Conservation (phyloP, 805 yeast genomes). For the Ogataea pini region DNA sequence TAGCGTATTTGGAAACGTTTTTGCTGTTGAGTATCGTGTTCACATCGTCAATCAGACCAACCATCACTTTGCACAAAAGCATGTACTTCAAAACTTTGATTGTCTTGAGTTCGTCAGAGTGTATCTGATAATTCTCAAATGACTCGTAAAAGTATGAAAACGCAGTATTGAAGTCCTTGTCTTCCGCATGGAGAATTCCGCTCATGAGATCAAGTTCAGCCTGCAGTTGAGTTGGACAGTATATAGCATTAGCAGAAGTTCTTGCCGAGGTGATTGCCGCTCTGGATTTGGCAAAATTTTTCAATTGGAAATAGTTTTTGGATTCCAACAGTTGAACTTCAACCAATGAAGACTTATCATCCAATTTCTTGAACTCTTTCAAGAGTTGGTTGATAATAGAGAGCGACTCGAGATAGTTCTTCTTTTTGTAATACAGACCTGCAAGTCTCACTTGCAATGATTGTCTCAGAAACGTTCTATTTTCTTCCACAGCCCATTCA, state of each 20-base stretch:
- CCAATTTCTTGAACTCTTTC: slow-evolving; percentile 86
- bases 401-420: slow-evolving; percentile 66
- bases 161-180: slow-evolving; percentile 94
- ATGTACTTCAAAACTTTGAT: slow-evolving; percentile 85
- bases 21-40: slow-evolving; percentile 76
- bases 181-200: slow-evolving; percentile 95
- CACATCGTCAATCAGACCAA: slow-evolving; percentile 82
- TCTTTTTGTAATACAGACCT: slow-evolving; percentile 66
- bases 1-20: slow-evolving; percentile 38
- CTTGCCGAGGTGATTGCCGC: slow-evolving; percentile 94
- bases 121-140: slow-evolving; percentile 79
- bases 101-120: slow-evolving; percentile 40
- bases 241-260: slow-evolving; percentile 95
- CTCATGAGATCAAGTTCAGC: slow-evolving; percentile 95
- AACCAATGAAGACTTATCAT: slow-evolving; percentile 91
- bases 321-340: slow-evolving; percentile 94
- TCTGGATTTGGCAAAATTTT: slow-evolving; percentile 87
- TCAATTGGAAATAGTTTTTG: slow-evolving; percentile 84
- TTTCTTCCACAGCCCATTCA: slow-evolving; percentile 82
- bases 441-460: slow-evolving; percentile 83
- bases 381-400: slow-evolving; percentile 69
- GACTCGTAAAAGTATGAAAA: slow-evolving; percentile 94
- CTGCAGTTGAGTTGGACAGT: slow-evolving; percentile 90
- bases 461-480: slow-evolving; percentile 86
- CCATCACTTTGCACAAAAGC: slow-evolving; percentile 91